Evolutionary conservation across 1,284 basidiomycete species (phyloP).

Genomic region (Heterobasidion irregulare): DNA sequence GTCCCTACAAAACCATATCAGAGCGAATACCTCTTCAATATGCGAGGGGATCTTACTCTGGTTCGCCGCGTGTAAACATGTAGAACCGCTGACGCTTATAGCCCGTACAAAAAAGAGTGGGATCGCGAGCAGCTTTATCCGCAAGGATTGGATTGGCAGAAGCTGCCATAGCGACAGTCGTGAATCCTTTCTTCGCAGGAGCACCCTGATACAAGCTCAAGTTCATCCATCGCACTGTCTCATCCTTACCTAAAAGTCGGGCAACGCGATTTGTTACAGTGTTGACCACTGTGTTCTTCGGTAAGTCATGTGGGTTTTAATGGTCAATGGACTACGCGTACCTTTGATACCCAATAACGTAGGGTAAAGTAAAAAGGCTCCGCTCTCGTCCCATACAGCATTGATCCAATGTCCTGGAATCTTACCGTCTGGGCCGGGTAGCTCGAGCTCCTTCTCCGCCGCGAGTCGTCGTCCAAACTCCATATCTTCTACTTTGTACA

Average conservation of each 20-base stretch:
- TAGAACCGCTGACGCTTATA: conserved; percentile 96
- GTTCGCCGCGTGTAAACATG: conserved; percentile 88
- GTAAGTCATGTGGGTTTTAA: background rate
- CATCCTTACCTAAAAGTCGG: conserved; percentile 89
- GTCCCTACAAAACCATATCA: conserved; percentile 43
- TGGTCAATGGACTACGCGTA: conserved; percentile 23
- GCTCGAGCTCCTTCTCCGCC: conserved; percentile 85
- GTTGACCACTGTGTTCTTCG: conserved; percentile 69
- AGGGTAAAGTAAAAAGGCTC: conserved; percentile 89
- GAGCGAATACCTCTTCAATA: background rate
- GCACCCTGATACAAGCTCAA: conserved; percentile 89
- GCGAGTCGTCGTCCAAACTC: conserved; percentile 97
- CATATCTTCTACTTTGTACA: conserved; percentile 96
- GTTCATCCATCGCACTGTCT: conserved; percentile 87
- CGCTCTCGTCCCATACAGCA: conserved; percentile 95
- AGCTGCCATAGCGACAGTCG: conserved; percentile 88
- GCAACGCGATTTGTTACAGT: conserved; percentile 91
- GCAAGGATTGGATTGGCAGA: conserved; percentile 93
- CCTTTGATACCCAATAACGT: conserved; percentile 95
- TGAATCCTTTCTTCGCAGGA: conserved; percentile 79
- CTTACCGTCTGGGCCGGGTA: conserved; percentile 61
- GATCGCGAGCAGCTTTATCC: conserved; percentile 77
- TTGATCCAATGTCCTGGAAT: conserved; percentile 73
- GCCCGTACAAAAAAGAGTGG: conserved; percentile 89
- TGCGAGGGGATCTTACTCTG: conserved; percentile 53